Percentiles rank a stretch among this genome's conserved stretches.
Conservation (phyloP, 2,329 filamentous ascomycete species). For the Fusarium sp. region DNA sequence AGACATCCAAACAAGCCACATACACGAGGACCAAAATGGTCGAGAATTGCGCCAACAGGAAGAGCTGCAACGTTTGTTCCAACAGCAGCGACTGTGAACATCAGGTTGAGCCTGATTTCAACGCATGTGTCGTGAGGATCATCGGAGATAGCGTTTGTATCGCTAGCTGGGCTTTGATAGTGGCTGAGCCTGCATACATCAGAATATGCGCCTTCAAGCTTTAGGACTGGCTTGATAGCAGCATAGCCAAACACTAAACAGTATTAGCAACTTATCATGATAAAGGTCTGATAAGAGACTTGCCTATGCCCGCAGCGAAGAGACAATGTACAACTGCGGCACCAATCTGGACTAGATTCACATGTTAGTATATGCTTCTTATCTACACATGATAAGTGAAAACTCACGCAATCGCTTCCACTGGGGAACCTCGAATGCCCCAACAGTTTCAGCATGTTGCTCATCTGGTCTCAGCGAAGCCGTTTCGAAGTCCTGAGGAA, state of each 20-base stretch:
- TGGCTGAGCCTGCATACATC: constrained; percentile 63
- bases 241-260: constrained; percentile 80
- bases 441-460: constrained; percentile 56
- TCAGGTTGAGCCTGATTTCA: constrained; percentile 78
- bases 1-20: constrained; percentile 77
- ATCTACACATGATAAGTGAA: not conserved
- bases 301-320: constrained; percentile 75
- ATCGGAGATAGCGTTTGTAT: constrained; percentile 30
- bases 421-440: constrained; percentile 65
- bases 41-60: constrained; percentile 86
- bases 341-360: constrained; percentile 45
- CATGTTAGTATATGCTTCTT: constrained; percentile 10
- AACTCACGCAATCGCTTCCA: constrained; percentile 65
- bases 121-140: constrained; percentile 55
- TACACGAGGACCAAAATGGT: constrained; percentile 82
- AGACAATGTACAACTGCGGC: constrained; percentile 64
- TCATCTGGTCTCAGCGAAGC: constrained; percentile 54
- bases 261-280: not conserved
- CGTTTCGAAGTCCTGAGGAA: constrained; percentile 65
- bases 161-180: constrained; percentile 8
- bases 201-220: constrained; percentile 77
- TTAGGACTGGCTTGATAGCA: constrained; percentile 83
- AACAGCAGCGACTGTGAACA: constrained; percentile 92
- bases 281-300: not conserved
- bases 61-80: constrained; percentile 88